Conservation (phyloP, 129 eudicot species). For the Flaveria linearis region DNA sequence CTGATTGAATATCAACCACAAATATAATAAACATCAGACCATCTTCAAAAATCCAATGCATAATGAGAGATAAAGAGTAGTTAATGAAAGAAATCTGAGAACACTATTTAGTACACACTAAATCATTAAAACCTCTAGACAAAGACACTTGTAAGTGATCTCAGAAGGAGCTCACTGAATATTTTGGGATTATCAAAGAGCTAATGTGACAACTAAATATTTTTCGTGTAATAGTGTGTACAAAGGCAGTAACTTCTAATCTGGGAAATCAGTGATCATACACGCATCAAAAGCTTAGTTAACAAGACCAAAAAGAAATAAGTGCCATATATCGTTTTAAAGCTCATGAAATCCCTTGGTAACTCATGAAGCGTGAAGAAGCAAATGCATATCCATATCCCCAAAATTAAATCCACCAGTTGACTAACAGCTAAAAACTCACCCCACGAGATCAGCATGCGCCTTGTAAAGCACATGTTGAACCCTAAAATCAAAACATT, state of each 20-base stretch:
- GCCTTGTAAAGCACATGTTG: conserved; percentile 22
- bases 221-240: conserved; percentile 17
- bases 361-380: conserved; percentile 14
- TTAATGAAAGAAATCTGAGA: background rate
- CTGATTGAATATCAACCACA: conserved; percentile 27
- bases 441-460: conserved; percentile 22
- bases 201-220: conserved; percentile 12
- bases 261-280: too few species aligned
- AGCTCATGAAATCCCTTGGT: background rate
- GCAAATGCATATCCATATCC: conserved; percentile 18
- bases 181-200: too few species aligned
- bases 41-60: background rate
- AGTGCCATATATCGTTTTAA: too few species aligned
- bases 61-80: too few species aligned
- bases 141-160: too few species aligned
- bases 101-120: background rate
- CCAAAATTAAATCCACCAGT: conserved; percentile 22
- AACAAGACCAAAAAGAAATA: too few species aligned
- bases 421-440: conserved; percentile 33
- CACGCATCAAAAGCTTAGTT: too few species aligned
- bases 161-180: too few species aligned
- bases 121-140: too few species aligned
- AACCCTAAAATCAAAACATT: conserved; percentile 17
- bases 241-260: background rate
- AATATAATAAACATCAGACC: background rate